Base-by-base conservation (phyloP, 2,329 filamentous ascomycete genomes). In the Botrytis squamosa region DNA sequence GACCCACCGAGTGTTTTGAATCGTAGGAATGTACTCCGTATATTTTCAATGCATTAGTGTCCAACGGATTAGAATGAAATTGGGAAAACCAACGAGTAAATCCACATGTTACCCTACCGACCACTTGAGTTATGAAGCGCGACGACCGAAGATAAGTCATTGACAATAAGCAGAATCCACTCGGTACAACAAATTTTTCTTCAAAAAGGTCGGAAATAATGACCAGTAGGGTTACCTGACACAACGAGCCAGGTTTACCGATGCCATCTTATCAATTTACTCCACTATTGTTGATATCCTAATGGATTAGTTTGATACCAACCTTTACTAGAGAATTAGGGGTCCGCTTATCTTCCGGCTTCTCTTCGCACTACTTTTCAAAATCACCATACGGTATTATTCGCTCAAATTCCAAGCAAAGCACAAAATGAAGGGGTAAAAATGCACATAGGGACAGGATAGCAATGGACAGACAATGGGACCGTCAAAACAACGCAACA, bases 261-360 rank as follows among this genome's bases (percentile, higher is more conserved):
- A 71, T 68, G 64, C 71, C 52, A 69, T 49, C 52, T 69, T 72
- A 72, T 69, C 64, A 69, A 70, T n/a, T 64, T 40, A 64, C 69
- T 64, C 59, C 59, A 71, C 57, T 49, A 42, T 71, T 29, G 49
- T 71, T 40, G 25, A 29, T 42, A n/a, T 29, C 8, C 49, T 70
- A 59, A 18, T 14, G 25, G 18, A 25, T n/a, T 67, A 67, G 33
- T 16, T 16, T 59, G 33, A 49, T 69, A 42, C 36, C 29, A 44
- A 9, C 38, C 25, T 55, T 16, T n/a, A n/a, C 60, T 65, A 40
- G 25, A 66, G 44, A 40, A 33, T 69, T 69, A 69, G 64, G 71
- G 71, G 71, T 73, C 71, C 71, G 71, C 71, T 73, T 73, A 73
- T 73, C 57, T 64, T 69, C 71, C 71, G 71, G 64, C 71, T 73